Percentiles rank a stretch among this genome's conserved stretches.
Evolutionary conservation across 78 protist genomes (phyloP).

Genomic region (Dictyostelium purpureum): DNA sequence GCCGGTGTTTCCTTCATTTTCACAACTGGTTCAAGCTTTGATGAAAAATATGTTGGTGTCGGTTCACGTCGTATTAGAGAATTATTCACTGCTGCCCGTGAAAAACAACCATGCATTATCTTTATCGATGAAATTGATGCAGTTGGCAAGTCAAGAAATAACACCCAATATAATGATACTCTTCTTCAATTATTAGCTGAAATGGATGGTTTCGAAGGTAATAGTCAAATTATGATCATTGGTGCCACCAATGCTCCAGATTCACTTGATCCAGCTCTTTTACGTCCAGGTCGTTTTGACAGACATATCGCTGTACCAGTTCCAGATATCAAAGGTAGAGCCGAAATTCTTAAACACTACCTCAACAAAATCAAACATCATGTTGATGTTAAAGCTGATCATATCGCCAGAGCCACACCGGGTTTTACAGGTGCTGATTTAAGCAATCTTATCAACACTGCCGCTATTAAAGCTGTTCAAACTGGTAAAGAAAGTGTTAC

Average conservation of each 20-base stretch:
- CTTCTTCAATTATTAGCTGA: conserved; percentile 93
- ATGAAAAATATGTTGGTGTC: conserved; percentile 97
- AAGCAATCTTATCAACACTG: conserved; percentile 91
- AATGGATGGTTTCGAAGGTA: conserved; percentile 85
- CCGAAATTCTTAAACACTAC: conserved; percentile 47
- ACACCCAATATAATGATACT: conserved; percentile 79
- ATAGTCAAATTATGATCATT: conserved; percentile 89
- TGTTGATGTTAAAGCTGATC: neutral
- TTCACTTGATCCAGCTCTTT: conserved; percentile 95
- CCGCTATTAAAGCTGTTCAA: conserved; percentile 93
- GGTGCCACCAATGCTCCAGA: conserved; percentile 97
- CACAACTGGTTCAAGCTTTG: conserved; percentile 91
- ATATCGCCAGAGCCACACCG: conserved; percentile 73
- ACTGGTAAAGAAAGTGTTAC: conserved; percentile 52
- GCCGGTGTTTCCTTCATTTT: conserved; percentile 94
- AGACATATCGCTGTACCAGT: conserved; percentile 89
- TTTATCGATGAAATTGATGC: conserved; percentile 98
- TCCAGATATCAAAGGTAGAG: conserved; percentile 89
- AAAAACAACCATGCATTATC: conserved; percentile 90
- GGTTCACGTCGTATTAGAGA: conserved; percentile 96
- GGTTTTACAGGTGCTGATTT: conserved; percentile 96
- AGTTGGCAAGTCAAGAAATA: conserved; percentile 86
- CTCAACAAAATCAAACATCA: conserved; percentile 15
- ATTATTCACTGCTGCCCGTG: conserved; percentile 87
- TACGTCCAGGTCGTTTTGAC: conserved; percentile 99